Conservation (phyloP, 2,329 filamentous ascomycete species). For the Colletotrichum tropicale region DNA sequence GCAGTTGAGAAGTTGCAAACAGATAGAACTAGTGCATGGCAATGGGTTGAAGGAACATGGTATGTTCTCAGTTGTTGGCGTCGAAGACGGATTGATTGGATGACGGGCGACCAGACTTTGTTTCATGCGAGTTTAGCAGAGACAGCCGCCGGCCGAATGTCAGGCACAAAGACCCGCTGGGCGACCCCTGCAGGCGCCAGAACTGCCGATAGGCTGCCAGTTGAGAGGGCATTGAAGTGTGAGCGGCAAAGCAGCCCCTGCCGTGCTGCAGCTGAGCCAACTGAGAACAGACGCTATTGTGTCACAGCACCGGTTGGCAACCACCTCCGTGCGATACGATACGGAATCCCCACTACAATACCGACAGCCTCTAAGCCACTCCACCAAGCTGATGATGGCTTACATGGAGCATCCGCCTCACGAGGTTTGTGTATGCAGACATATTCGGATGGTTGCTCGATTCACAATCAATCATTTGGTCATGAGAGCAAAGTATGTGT, state of each 20-base stretch:
- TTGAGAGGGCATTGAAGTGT: background rate
- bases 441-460: background rate
- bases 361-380: background rate
- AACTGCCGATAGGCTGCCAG: conserved; percentile 10
- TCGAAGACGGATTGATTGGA: conserved; percentile 13
- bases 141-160: conserved; percentile 17
- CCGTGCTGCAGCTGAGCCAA: background rate
- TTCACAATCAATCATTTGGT: background rate
- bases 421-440: background rate
- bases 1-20: background rate
- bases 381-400: background rate
- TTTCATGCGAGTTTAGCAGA: conserved; percentile 19
- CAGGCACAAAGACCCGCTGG: conserved; percentile 3
- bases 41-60: background rate
- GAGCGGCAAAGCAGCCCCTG: conserved; percentile 17
- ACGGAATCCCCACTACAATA: background rate
- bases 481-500: background rate
- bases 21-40: background rate
- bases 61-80: conserved; percentile 13
- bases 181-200: conserved; percentile 8
- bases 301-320: background rate
- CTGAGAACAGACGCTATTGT: background rate
- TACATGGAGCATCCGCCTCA: background rate
- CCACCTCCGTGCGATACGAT: background rate
- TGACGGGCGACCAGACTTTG: background rate